Evolutionary conservation across 257 asterid species (phyloP).

Genomic region (Capsicum rhomboideum): DNA sequence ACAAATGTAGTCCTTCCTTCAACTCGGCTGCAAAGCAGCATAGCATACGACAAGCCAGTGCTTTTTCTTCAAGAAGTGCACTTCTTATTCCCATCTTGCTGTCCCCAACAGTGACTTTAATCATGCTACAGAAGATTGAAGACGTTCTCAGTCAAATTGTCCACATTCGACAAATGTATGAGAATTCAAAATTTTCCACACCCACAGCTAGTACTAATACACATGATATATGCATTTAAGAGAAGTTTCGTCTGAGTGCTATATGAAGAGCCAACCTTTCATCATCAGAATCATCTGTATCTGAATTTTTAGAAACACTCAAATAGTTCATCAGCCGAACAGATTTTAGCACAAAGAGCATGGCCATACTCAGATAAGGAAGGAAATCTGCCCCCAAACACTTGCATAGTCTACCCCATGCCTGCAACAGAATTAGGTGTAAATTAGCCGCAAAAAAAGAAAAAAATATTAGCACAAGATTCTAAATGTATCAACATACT

Average conservation of each 20-base stretch:
- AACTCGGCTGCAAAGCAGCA: not conserved
- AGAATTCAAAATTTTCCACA: too few species aligned
- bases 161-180: not conserved
- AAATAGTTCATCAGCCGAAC: not conserved
- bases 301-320: not conserved
- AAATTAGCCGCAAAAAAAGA: not conserved
- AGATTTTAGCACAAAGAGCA: not conserved
- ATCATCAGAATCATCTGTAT: constrained; percentile 7
- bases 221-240: not conserved
- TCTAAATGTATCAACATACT: constrained; percentile 1
- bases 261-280: not conserved
- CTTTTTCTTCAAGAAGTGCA: not conserved
- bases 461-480: not conserved
- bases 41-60: not conserved
- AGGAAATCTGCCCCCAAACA: not conserved
- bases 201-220: not conserved
- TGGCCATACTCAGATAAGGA: not conserved
- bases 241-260: not conserved
- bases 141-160: not conserved
- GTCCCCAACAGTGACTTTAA: not conserved
- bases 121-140: not conserved
- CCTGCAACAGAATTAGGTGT: not conserved
- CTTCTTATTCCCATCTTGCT: not conserved
- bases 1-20: not conserved
- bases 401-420: constrained; percentile 2